Evolutionary conservation across 306 rosid species (phyloP).

Genomic region (Begonia loranthoides): DNA sequence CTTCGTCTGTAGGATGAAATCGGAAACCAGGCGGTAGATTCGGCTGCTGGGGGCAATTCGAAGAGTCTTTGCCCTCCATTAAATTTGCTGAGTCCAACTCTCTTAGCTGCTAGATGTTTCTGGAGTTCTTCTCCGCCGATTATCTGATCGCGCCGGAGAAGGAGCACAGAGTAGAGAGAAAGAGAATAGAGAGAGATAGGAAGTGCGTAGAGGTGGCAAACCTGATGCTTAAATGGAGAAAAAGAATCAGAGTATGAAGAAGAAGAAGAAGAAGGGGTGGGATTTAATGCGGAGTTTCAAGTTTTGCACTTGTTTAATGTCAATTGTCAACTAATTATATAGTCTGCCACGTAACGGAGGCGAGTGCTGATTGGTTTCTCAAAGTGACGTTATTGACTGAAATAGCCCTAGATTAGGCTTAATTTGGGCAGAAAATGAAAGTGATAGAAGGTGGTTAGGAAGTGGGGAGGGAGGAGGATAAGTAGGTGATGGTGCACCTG

Average conservation of each 20-base stretch:
- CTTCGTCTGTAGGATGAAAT: slow-evolving; percentile 96
- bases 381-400: neutral
- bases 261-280: neutral
- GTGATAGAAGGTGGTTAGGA: neutral
- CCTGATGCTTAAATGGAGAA: neutral
- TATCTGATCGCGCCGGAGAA: neutral
- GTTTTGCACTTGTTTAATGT: fast-evolving
- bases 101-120: neutral
- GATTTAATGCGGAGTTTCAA: neutral
- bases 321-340: neutral
- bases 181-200: too few species aligned
- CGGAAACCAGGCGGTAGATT: slow-evolving; percentile 87
- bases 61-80: slow-evolving; percentile 4
- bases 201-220: too few species aligned
- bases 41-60: slow-evolving; percentile 26
- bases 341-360: neutral
- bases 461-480: slow-evolving; percentile 11
- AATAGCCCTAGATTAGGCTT: neutral
- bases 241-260: neutral
- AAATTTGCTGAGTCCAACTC: too few species aligned
- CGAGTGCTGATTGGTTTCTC: neutral
- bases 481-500: slow-evolving; percentile 27
- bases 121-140: neutral
- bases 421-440: neutral
- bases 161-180: too few species aligned